Evolutionary conservation across 2,329 filamentous ascomycete species (phyloP).

Genomic region (Trichophyton verrucosum): DNA sequence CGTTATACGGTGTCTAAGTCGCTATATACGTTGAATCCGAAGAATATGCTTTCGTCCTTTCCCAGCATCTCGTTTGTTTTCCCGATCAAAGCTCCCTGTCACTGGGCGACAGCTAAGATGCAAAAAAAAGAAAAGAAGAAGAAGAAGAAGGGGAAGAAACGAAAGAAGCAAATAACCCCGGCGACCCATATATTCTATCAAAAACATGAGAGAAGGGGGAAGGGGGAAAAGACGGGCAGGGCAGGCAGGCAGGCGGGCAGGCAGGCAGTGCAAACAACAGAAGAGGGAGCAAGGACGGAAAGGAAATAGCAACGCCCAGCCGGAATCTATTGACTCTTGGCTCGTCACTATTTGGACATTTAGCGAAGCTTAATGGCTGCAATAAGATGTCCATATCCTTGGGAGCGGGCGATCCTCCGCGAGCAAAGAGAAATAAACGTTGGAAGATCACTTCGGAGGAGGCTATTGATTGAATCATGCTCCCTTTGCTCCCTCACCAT

Average conservation of each 20-base stretch:
- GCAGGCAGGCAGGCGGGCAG: too few species aligned
- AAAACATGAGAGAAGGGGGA: background rate
- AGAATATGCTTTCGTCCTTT: background rate
- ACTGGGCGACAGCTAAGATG: background rate
- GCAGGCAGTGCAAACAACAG: too few species aligned
- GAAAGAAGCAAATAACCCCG: too few species aligned
- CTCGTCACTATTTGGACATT: slow-evolving; percentile 3
- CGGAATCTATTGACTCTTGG: slow-evolving; percentile 4
- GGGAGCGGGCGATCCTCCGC: background rate
- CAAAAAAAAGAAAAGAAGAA: background rate
- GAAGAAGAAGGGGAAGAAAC: background rate
- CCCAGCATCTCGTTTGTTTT: background rate
- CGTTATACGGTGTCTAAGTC: background rate
- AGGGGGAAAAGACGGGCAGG: background rate
- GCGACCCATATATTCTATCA: background rate
- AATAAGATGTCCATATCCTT: background rate
- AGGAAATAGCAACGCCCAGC: background rate
- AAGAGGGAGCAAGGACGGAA: background rate
- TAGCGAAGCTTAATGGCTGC: slow-evolving; percentile 1
- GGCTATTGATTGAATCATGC: slow-evolving; percentile 4
- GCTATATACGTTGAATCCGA: background rate
- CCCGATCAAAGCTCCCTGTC: background rate
- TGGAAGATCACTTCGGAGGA: background rate
- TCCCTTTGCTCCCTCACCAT: background rate
- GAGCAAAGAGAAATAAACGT: slow-evolving; percentile 1